These are phyloP conservation scores for Cercospora sp. DNA, from an alignment of 2,329 filamentous ascomycete species.

Conservation along the genomic window DNA sequence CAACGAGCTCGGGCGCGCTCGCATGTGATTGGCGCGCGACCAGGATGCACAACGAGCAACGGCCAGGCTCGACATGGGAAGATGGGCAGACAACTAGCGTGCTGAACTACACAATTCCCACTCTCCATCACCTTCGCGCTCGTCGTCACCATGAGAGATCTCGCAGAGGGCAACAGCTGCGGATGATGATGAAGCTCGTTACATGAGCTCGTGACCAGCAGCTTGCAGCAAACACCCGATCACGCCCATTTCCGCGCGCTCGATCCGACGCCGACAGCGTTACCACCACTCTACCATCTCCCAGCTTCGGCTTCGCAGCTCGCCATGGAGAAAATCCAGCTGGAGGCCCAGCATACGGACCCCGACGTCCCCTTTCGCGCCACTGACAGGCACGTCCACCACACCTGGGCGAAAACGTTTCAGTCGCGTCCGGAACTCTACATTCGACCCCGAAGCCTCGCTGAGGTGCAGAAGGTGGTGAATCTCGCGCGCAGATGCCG, in stretches of 20 bases:
- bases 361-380: conserved; percentile 74
- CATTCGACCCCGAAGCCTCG: conserved; percentile 75
- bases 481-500: conserved; percentile 77
- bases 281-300: not conserved
- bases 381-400: conserved; percentile 69
- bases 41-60: not conserved
- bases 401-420: conserved; percentile 94
- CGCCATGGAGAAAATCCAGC: conserved; percentile 22
- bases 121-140: not conserved
- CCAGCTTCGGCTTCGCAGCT: not conserved
- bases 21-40: conserved; percentile 8
- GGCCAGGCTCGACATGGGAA: not conserved
- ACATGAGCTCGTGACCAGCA: conserved; percentile 5
- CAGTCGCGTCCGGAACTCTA: conserved; percentile 87
- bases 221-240: not conserved
- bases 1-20: conserved; percentile 5
- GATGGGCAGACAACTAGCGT: not conserved
- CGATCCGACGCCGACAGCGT: not conserved
- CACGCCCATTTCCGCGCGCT: not conserved
- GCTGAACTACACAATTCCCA: not conserved
- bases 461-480: conserved; percentile 81
- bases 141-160: not conserved
- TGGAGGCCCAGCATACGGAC: conserved; percentile 60
- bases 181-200: not conserved
- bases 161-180: conserved; percentile 5